Base-by-base conservation (phyloP, 805 yeast species). In the Candida ficus region DNA sequence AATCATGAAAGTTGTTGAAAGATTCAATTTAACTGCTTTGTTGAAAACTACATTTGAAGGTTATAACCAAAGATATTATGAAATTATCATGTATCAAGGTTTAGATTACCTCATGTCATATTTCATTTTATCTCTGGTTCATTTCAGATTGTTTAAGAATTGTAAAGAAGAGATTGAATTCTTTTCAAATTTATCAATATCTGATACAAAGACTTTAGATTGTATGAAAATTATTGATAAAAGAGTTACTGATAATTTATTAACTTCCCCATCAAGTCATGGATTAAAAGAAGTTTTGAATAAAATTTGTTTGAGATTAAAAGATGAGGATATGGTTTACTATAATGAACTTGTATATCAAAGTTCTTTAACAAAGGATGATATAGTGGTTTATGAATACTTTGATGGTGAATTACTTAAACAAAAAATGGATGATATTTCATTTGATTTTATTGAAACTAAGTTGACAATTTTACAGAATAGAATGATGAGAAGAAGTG, bases 51-150 rank as follows among this genome's bases (percentile, higher is more conserved):
- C 28, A n/a, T 12, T 19, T 8, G 14, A 33, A 10, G 17, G 4
- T 2, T 33, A 33, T 23, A 6, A 7, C 13, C 3, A 23, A 14
- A 7, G 10, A 5, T 17, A n/a, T 13, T 10, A 9, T 17, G 26
- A 35, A 5, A 14, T 14, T 2, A 26, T 25, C 3, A 21, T 7
- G n/a, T 27, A 9, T 14, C 23, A 19, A 11, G 19, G n/a, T 3
- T 12, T 35, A 12, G 38, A 35, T 28, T 20, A n/a, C 5, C 4
- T 35, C 14, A 18, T 35, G 22, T 27, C 23, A 6, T 27, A 35
- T 18, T 35, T 35, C 11, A 27, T 35, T 10, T 32, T 35, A 20
- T 35, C 38, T 12, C 14, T 35, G 14, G 32, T 35, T 14, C 38
- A 35, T 27, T 35, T 35, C 32, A 28, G 28, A 16, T 21, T 35